These are phyloP conservation scores for Wickerhamiella sergipiensis DNA, from an alignment of 805 yeast species.

Conservation along the genomic window DNA sequence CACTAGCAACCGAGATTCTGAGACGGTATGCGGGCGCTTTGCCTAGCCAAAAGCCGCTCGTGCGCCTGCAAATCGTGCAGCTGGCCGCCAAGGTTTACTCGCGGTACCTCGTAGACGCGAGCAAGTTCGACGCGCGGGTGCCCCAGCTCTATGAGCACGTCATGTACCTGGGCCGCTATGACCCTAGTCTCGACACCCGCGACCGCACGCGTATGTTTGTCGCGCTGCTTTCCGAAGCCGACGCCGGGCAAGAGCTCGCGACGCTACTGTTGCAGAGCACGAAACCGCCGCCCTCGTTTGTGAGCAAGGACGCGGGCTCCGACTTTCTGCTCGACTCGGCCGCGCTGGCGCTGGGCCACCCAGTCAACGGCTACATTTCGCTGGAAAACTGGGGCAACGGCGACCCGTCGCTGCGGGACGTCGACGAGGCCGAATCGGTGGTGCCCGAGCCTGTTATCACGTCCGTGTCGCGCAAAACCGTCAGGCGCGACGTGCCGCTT, in stretches of 20 bases:
- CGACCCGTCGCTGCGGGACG: constrained; percentile 9
- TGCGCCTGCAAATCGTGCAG: constrained; percentile 57
- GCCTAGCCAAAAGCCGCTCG: constrained; percentile 38
- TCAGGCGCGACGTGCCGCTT: constrained; percentile 9
- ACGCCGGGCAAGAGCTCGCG: constrained; percentile 43
- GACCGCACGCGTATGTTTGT: constrained; percentile 70
- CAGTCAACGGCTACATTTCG: constrained; percentile 21
- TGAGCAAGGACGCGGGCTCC: constrained; percentile 5
- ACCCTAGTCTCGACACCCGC: constrained; percentile 59
- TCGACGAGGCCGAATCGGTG: constrained; percentile 11
- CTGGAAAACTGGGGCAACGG: constrained; percentile 34
- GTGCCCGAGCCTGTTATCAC: neutral
- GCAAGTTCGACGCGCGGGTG: constrained; percentile 15
- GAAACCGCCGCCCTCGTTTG: constrained; percentile 42
- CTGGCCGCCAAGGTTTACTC: constrained; percentile 63
- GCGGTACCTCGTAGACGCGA: constrained; percentile 33
- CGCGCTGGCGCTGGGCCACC: constrained; percentile 20
- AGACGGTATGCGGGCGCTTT: constrained; percentile 43
- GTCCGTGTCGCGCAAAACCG: neutral
- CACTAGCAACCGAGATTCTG: constrained; percentile 62
- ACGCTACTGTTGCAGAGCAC: constrained; percentile 63
- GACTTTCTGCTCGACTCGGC: constrained; percentile 22
- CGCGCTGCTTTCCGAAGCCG: constrained; percentile 41
- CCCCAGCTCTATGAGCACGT: constrained; percentile 46
- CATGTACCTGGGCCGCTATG: constrained; percentile 57